These are phyloP conservation scores for Cyberlindnera japonica DNA, from an alignment of 805 yeast species.

Conservation along the genomic window DNA sequence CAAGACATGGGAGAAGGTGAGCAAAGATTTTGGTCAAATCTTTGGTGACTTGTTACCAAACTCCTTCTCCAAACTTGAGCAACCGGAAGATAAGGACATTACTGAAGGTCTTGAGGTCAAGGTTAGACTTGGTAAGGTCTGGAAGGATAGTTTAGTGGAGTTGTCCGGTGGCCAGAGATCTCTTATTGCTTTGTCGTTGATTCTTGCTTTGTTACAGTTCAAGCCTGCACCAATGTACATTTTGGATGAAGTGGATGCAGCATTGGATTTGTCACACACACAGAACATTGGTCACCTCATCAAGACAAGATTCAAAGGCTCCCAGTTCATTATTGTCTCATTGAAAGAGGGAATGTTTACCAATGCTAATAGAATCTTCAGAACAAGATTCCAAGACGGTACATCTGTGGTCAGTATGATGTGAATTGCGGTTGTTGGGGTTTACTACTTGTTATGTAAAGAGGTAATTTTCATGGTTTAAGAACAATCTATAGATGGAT, in stretches of 20 bases:
- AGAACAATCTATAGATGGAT: not conserved
- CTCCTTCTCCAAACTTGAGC: constrained; percentile 84
- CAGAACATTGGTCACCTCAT: constrained; percentile 96
- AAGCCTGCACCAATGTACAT: constrained; percentile 99
- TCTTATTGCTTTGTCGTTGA: constrained; percentile 84
- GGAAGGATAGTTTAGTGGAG: constrained; percentile 96
- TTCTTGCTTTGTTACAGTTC: constrained; percentile 87
- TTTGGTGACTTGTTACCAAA: constrained; percentile 87
- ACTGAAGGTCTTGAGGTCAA: constrained; percentile 88
- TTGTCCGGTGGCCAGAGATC: constrained; percentile 97
- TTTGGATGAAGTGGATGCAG: constrained; percentile 97
- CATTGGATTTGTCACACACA: constrained; percentile 93
- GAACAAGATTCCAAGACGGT: constrained; percentile 95
- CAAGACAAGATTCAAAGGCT: constrained; percentile 90
- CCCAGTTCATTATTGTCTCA: constrained; percentile 95
- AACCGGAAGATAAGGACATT: constrained; percentile 74
- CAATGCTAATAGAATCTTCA: constrained; percentile 90
- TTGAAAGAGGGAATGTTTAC: constrained; percentile 98
- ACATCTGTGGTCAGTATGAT: constrained; percentile 84
- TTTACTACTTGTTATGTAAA: not conserved
- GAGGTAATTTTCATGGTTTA: too few relatives aligned
- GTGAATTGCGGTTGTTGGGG: constrained; percentile 28
- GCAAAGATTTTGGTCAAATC: constrained; percentile 83
- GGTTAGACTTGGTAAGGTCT: constrained; percentile 84
- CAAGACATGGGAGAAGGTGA: constrained; percentile 82